Evolutionary conservation across 352 stramenopile genomes (phyloP).

Genomic region (Phytophthora pistaciae): DNA sequence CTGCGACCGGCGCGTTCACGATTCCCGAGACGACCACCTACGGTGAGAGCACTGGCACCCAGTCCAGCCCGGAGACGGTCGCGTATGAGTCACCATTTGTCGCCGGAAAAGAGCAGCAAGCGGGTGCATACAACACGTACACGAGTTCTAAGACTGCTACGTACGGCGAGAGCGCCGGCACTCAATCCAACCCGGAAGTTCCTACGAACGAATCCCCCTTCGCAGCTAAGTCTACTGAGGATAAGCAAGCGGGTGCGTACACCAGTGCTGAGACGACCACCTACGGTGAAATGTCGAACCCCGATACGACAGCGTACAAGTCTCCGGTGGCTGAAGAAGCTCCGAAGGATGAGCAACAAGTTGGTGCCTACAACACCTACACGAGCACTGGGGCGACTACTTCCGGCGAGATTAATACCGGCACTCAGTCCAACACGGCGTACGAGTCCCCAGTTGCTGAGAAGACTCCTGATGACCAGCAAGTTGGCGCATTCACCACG

Average conservation of each 20-base stretch:
- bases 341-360: background rate
- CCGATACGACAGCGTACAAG: background rate
- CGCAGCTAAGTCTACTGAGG: background rate
- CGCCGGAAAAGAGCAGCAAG: background rate
- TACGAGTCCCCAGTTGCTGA: background rate
- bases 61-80: background rate
- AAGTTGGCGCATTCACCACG: background rate
- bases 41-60: background rate
- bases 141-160: background rate
- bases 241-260: background rate
- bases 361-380: slow-evolving; percentile 11
- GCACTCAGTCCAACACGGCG: background rate
- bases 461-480: background rate
- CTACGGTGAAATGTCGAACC: background rate
- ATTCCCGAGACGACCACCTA: background rate
- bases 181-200: background rate
- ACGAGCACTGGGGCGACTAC: background rate
- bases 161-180: background rate
- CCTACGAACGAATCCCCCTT: background rate
- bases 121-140: slow-evolving; percentile 7
- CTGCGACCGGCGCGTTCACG: background rate
- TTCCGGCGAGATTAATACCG: background rate
- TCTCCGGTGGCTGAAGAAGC: background rate
- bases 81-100: background rate
- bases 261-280: background rate